phyloP scores from a whole-genome alignment of 2,329 filamentous ascomycete genomes.

The Colletotrichum lindemuthianum region DNA sequence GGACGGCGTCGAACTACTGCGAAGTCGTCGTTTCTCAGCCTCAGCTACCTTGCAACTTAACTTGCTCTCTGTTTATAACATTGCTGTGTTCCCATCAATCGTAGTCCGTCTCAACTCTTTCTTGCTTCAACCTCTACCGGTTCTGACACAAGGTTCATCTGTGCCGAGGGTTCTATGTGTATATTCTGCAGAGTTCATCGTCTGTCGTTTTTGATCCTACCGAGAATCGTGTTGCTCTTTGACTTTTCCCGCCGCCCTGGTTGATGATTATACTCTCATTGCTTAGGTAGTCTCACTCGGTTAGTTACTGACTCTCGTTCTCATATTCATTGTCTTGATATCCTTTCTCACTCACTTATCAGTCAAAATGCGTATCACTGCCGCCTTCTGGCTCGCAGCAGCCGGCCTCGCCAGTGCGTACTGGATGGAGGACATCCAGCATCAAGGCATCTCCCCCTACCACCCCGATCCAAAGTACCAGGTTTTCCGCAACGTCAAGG shows the following conservation, averaged over 20 bases:
- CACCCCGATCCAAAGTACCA: constrained; percentile 53
- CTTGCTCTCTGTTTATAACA: too few relatives aligned
- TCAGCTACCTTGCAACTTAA: too few relatives aligned
- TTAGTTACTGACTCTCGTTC: too few relatives aligned
- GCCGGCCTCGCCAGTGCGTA: constrained; percentile 40
- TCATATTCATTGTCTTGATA: background rate
- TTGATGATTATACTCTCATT: too few relatives aligned
- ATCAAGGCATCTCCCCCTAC: constrained; percentile 59
- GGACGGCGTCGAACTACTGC: background rate
- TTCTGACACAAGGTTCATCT: background rate
- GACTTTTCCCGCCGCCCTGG: background rate
- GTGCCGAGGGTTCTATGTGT: constrained; percentile 4
- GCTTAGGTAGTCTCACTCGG: too few relatives aligned
- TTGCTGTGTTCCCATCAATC: too few relatives aligned
- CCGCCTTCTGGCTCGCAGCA: constrained; percentile 30
- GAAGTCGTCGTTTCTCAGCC: background rate
- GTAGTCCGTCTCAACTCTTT: background rate
- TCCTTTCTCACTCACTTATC: background rate
- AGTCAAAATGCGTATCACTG: constrained; percentile 25
- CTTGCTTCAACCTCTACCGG: background rate
- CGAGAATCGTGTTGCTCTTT: constrained; percentile 2
- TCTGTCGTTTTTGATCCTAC: background rate
- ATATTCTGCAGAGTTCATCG: constrained; percentile 5
- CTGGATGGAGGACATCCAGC: constrained; percentile 57
- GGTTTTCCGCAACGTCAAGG: constrained; percentile 60